A percentile compares a stretch with the other conserved stretches of the same genome.
These are phyloP conservation scores for Breynia disticha DNA, from an alignment of 441 rosid genomes.

Conservation along the genomic window DNA sequence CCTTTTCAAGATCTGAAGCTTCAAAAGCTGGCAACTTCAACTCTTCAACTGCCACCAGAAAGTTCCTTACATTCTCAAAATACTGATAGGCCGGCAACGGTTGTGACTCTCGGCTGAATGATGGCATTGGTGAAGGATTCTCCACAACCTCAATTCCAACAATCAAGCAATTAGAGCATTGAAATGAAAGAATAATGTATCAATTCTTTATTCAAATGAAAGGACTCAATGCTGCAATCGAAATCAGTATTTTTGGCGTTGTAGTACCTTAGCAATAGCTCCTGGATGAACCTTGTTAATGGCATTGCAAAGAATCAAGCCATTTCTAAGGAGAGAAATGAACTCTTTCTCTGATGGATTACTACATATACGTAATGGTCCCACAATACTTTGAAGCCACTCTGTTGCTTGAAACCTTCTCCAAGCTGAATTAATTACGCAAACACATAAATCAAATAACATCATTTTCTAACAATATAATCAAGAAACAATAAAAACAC, in stretches of 20 bases:
- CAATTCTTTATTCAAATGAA: not conserved
- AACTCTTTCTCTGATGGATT: conserved; percentile 74
- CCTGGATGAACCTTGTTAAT: conserved; percentile 80
- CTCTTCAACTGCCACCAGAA: conserved; percentile 70
- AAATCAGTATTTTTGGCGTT: not conserved
- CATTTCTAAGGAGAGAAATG: conserved; percentile 80
- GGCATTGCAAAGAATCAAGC: conserved; percentile 64
- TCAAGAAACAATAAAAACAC: conserved; percentile 1
- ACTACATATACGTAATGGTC: conserved; percentile 46
- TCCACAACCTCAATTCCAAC: conserved; percentile 57
- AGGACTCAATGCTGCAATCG: not conserved
- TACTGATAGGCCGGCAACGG: conserved; percentile 79
- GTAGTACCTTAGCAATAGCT: conserved; percentile 62
- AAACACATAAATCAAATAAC: not conserved
- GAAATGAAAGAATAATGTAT: not conserved
- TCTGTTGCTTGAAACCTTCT: conserved; percentile 60
- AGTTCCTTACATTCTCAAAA: conserved; percentile 82
- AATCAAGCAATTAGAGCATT: not conserved
- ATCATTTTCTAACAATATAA: not conserved
- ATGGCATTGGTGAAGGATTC: conserved; percentile 35
- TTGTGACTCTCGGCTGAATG: conserved; percentile 47
- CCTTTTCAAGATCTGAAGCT: conserved; percentile 97
- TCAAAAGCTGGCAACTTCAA: conserved; percentile 81
- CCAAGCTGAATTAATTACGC: conserved; percentile 34
- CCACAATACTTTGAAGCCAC: conserved; percentile 68